A percentile compares a stretch with the other conserved stretches of the same genome.
Conservation (phyloP, 495 filamentous ascomycete species). For the Sordaria brevicollis region DNA sequence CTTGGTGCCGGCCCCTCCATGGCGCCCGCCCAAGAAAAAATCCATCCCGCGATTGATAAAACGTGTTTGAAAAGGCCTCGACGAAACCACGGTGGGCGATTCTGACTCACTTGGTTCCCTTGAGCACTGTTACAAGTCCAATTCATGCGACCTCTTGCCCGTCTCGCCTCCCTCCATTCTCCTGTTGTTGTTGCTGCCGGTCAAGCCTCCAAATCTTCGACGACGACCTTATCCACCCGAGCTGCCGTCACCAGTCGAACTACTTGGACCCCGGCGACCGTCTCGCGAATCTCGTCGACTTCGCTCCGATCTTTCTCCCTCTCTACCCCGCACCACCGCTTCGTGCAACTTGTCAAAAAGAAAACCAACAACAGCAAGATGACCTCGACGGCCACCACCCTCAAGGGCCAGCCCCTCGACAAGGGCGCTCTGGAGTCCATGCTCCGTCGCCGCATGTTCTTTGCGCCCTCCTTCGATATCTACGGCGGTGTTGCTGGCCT, state of each 20-base stretch:
- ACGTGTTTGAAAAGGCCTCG: neutral
- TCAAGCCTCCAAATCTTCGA: constrained; percentile 9
- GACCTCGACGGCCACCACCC: constrained; percentile 53
- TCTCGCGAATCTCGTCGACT: constrained; percentile 4
- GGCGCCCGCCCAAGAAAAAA: neutral
- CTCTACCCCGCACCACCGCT: constrained; percentile 10
- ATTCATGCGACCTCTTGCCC: constrained; percentile 17
- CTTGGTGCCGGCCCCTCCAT: neutral
- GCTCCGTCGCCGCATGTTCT: constrained; percentile 81
- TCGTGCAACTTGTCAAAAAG: constrained; percentile 12
- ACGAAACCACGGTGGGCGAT: neutral
- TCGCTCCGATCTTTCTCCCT: constrained; percentile 8
- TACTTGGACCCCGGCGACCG: neutral
- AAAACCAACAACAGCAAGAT: constrained; percentile 27
- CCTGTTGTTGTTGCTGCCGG: constrained; percentile 20
- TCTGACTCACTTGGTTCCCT: constrained; percentile 19
- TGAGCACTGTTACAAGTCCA: constrained; percentile 6
- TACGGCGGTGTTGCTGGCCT: constrained; percentile 82
- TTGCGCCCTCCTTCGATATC: constrained; percentile 89
- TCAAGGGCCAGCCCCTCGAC: constrained; percentile 82
- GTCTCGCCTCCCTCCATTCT: constrained; percentile 9
- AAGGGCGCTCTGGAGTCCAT: constrained; percentile 69
- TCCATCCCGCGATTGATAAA: neutral
- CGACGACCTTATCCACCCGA: constrained; percentile 4
- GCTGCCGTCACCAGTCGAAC: neutral